These are phyloP conservation scores for Garcia nutans DNA, from an alignment of 345 rosid species.

Conservation along the genomic window DNA sequence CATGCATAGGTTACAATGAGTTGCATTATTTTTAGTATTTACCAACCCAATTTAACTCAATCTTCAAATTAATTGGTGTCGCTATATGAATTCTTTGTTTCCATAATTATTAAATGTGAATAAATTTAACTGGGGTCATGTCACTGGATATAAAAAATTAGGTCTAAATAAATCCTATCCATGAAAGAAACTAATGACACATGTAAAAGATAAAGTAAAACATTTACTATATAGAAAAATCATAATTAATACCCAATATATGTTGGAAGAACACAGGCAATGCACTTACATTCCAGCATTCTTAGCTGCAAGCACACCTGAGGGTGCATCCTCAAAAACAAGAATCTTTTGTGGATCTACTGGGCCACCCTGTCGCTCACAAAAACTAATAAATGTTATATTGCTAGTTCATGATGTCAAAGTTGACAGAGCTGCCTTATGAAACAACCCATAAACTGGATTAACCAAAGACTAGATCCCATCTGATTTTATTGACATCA, in stretches of 20 bases:
- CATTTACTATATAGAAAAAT: neutral
- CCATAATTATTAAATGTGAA: too few species aligned
- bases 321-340: slow-evolving; percentile 95
- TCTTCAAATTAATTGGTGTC: too few species aligned
- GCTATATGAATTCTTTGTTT: too few species aligned
- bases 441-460: slow-evolving; percentile 16
- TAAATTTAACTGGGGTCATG: neutral
- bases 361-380: slow-evolving; percentile 54
- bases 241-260: neutral
- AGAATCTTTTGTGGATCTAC: slow-evolving; percentile 52
- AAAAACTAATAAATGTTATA: slow-evolving; percentile 12
- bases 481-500: neutral
- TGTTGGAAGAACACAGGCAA: slow-evolving; percentile 5
- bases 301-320: slow-evolving; percentile 87
- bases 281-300: slow-evolving; percentile 87
- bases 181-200: neutral
- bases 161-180: neutral
- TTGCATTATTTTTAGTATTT: too few species aligned
- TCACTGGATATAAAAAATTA: neutral
- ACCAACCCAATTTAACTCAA: neutral
- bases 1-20: neutral
- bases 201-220: neutral
- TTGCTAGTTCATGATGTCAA: neutral
- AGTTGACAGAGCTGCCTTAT: neutral
- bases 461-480: slow-evolving; percentile 2